Evolutionary conservation across 495 filamentous ascomycete genomes (phyloP), one percentile per base, ranked within the genome.

Genomic region (Terfezia claveryi): DNA sequence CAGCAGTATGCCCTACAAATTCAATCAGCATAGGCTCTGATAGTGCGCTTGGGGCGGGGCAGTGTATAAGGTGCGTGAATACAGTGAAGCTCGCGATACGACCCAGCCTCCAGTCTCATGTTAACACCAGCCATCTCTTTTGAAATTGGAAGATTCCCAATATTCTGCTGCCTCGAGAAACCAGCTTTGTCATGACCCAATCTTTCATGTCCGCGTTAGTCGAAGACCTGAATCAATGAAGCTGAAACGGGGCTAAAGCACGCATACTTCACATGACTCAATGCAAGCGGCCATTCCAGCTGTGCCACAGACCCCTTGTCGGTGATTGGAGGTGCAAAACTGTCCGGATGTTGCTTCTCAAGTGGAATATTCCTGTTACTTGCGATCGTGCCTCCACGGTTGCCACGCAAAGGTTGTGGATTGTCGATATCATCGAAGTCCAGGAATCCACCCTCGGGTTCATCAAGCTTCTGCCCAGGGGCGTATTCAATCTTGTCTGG

Each of bases 51-150:
- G 27, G 27, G 27, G 0, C 7, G 27, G 7, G 27, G 27, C 4
- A 32, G 7, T 32, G 27, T 1, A 32, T 2, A 2, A 5, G 11
- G 27, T 12, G 4, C 23, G 44, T 38, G 60, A 55, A 56, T 32
- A 64, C 81, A 84, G 62, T 85, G 81, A 20, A 85, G 68, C 58
- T 85, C 81, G 2, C 81, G 74, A 58, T 83, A 83, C 0, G 72
- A 79, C 41, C 74, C 68, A 3, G 78, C 74, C 50, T 75, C 76
- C 4, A 87, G 74, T 32, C 81, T 74, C 83, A 87, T 87, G 59
- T 87, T 76, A 1, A 87, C 83, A 52, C 83, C 83, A 1, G 83
- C 81, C 77, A 87, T 82, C 53, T 72, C 72, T 9, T 68, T 78
- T 12, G 80, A 79, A 36, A 68, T 71, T 0, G 83, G 82, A 58